These are phyloP conservation scores for Alloteropsis angusta DNA, from an alignment of 202 grass and related monocot genomes.

Conservation along the genomic window DNA sequence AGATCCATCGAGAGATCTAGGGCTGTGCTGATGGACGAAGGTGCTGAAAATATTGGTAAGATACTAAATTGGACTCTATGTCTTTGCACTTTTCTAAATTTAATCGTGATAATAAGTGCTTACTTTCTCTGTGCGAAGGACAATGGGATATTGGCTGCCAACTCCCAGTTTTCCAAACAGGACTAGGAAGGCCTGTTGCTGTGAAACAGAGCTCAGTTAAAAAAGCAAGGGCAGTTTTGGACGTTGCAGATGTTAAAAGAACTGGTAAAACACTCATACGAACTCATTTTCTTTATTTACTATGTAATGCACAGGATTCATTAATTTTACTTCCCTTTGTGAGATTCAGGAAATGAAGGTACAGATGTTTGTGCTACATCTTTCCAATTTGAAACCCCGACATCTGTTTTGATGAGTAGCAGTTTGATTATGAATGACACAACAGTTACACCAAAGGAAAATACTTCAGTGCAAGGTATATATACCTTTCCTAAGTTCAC, in stretches of 20 bases:
- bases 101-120: not conserved
- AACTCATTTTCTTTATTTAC: not conserved
- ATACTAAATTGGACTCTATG: conserved; percentile 11
- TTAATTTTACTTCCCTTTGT: conserved; percentile 12
- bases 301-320: conserved; percentile 11
- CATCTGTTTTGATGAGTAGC: conserved; percentile 36
- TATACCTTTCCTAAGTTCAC: not conserved
- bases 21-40: conserved; percentile 27
- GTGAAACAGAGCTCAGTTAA: conserved; percentile 42
- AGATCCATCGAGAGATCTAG: conserved; percentile 23
- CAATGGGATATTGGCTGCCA: conserved; percentile 15
- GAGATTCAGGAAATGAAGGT: conserved; percentile 29
- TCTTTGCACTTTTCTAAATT: conserved; percentile 10
- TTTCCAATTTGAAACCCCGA: conserved; percentile 39
- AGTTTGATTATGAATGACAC: conserved; percentile 26
- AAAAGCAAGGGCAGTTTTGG: conserved; percentile 53
- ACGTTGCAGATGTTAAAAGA: conserved; percentile 25
- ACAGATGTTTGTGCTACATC: not conserved
- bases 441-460: conserved; percentile 30
- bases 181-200: conserved; percentile 43
- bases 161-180: conserved; percentile 55
- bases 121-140: conserved; percentile 30
- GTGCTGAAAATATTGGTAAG: conserved; percentile 26
- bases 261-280: conserved; percentile 30
- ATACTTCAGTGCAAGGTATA: conserved; percentile 32